These are phyloP conservation scores for Fusarium hainanense DNA, from an alignment of 2,329 filamentous ascomycete genomes.

Conservation along the genomic window DNA sequence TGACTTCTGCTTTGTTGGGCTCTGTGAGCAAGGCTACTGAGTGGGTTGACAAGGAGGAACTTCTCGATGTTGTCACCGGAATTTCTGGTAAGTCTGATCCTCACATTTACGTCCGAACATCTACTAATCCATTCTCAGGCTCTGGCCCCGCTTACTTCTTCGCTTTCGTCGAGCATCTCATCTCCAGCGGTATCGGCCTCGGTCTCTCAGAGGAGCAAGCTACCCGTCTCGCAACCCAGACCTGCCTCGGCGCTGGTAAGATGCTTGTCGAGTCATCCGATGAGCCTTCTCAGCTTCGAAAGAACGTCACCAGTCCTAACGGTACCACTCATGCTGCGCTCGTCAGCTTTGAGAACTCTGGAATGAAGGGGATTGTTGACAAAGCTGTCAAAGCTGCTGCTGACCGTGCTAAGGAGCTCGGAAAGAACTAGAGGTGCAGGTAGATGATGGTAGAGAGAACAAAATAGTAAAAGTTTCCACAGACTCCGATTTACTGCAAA, in stretches of 20 bases:
- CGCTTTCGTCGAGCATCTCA: conserved; percentile 63
- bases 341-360: conserved; percentile 59
- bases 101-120: accelerated
- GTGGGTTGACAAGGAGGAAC: conserved; percentile 62
- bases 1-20: conserved; percentile 56
- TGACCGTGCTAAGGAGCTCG: conserved; percentile 57
- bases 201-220: conserved; percentile 61
- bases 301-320: conserved; percentile 64
- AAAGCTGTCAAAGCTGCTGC: conserved; percentile 61
- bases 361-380: conserved; percentile 57
- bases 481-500: too few species aligned
- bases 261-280: conserved; percentile 62
- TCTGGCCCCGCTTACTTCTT: conserved; percentile 66
- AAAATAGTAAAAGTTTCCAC: not conserved
- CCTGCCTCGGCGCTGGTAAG: conserved; percentile 62
- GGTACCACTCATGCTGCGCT: conserved; percentile 63
- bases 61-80: conserved; percentile 63
- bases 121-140: conserved; percentile 47
- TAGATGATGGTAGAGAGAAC: not conserved
- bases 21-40: conserved; percentile 61
- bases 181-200: conserved; percentile 56
- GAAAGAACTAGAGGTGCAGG: conserved; percentile 45
- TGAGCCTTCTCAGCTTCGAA: conserved; percentile 59
- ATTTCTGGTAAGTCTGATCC: conserved; percentile 55
- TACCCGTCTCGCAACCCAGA: conserved; percentile 62